Conservation (phyloP, 257 asterid species). For the Capsicum rhomboideum region DNA sequence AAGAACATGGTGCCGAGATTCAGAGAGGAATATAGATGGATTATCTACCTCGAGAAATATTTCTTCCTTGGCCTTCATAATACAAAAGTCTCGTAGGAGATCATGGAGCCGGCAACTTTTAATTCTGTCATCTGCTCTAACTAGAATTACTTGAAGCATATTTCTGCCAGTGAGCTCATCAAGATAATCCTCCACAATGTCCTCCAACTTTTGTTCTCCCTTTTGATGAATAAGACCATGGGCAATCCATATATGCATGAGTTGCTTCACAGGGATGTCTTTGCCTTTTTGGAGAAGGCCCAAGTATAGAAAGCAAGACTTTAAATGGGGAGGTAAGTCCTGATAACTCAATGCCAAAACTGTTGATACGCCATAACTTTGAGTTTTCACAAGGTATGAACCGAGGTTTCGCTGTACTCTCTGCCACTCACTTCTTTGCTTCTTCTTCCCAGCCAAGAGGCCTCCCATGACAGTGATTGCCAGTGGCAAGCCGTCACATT, state of each 20-base stretch:
- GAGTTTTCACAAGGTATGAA: neutral
- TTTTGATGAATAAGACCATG: constrained; percentile 11
- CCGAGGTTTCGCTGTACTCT: neutral
- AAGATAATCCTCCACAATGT: constrained; percentile 13
- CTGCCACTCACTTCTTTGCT: constrained; percentile 13
- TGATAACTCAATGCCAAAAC: constrained; percentile 12
- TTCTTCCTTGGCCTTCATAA: constrained; percentile 11
- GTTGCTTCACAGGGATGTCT: constrained; percentile 9
- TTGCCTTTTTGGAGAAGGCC: constrained; percentile 4
- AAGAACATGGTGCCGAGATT: neutral
- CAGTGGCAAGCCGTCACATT: constrained; percentile 16
- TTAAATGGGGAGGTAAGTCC: constrained; percentile 9
- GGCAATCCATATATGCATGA: constrained; percentile 22
- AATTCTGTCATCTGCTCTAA: neutral
- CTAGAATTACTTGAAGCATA: constrained; percentile 4
- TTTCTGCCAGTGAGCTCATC: constrained; percentile 15
- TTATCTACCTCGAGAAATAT: constrained; percentile 2
- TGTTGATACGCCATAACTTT: neutral
- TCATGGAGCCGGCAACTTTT: constrained; percentile 4
- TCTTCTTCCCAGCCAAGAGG: neutral
- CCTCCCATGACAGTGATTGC: constrained; percentile 16
- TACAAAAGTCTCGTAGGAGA: constrained; percentile 3
- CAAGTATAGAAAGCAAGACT: constrained; percentile 15
- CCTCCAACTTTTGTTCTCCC: constrained; percentile 10
- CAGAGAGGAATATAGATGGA: neutral